Evolutionary conservation across 2,329 filamentous ascomycete genomes (phyloP), one percentile per base, ranked within the genome.

Genomic region (Phaeosphaeria sp.): DNA sequence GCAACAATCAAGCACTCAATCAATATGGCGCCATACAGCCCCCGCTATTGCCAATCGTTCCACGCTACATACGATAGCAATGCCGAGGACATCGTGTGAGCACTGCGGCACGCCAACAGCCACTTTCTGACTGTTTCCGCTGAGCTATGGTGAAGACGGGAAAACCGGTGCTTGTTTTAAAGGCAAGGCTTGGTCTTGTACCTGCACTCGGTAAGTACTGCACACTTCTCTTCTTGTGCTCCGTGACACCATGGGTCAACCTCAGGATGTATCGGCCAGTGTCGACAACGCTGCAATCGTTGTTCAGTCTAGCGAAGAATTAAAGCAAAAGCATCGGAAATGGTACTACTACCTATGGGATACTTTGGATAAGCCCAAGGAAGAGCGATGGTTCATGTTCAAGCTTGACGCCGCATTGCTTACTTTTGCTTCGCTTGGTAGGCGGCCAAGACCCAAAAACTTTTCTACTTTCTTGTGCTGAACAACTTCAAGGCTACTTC

Each of bases 321-420:
- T 55, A 23, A 54, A 62, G 47, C 50, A 56, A 23, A 67, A 55
- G 49, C 62, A 46, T 22, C 53, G 71, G 9, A 82, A 69, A 73
- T 84, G 81, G 82, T 74, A 78, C 46, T 79, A 77, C 60, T 84
- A 83, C 54, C 71, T 85, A 46, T 84, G 82, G 82, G 83, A 85
- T 69, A 82, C 79, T 1, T 76, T 83, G 20, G 83, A 85, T 63
- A 84, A 84, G 60, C 77, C 80, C 1, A 80, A 78, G 0, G 78
- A 83, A 55, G 82, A 84, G 63, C 75, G 82, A 6, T 73, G 74
- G 55, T 75, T 84, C 43, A 64, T 84, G 25, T 82, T 82, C 60
- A 84, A 84, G 63, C 68, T 84, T 20, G 82, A 84, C 66, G 70
- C 76, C 6, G 80, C 78, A 1, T 75, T 85, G 30, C 65, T 85